Percentiles rank a stretch among this genome's conserved stretches.
phyloP scores from a whole-genome alignment of 805 yeast genomes.

The Yarrowia phangngaensis region DNA sequence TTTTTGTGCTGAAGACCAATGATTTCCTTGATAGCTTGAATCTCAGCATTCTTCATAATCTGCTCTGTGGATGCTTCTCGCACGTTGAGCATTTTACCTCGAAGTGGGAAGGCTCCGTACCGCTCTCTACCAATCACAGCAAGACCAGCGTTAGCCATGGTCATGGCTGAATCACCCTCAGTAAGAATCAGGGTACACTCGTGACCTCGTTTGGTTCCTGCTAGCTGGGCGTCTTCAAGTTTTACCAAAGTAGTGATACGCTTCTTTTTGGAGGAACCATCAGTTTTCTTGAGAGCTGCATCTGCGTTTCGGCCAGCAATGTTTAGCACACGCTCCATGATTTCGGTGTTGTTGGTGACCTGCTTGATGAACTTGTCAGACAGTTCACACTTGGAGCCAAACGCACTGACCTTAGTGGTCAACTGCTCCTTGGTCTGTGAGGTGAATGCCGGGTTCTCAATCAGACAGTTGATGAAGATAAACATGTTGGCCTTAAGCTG shows the following conservation, averaged over 20 bases:
- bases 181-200: constrained; percentile 91
- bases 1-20: constrained; percentile 94
- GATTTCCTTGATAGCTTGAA: constrained; percentile 90
- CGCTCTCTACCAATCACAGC: constrained; percentile 93
- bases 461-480: constrained; percentile 81
- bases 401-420: constrained; percentile 81
- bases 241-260: constrained; percentile 87
- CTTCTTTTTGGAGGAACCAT: constrained; percentile 67
- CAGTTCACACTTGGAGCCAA: constrained; percentile 80
- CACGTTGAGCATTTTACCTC: constrained; percentile 93
- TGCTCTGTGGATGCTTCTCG: constrained; percentile 97
- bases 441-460: constrained; percentile 95
- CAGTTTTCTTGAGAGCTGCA: constrained; percentile 79
- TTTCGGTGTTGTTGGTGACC: constrained; percentile 63
- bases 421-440: constrained; percentile 96
- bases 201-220: constrained; percentile 89
- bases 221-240: constrained; percentile 91
- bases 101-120: constrained; percentile 90
- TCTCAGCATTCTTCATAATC: constrained; percentile 86
- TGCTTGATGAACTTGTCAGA: constrained; percentile 72
- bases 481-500: constrained; percentile 90
- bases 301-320: constrained; percentile 88
- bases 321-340: constrained; percentile 63
- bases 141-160: constrained; percentile 88
- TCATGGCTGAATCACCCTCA: constrained; percentile 94